Base-by-base conservation (phyloP, 495 filamentous ascomycete species). In the Aspergillus funiculosus region DNA sequence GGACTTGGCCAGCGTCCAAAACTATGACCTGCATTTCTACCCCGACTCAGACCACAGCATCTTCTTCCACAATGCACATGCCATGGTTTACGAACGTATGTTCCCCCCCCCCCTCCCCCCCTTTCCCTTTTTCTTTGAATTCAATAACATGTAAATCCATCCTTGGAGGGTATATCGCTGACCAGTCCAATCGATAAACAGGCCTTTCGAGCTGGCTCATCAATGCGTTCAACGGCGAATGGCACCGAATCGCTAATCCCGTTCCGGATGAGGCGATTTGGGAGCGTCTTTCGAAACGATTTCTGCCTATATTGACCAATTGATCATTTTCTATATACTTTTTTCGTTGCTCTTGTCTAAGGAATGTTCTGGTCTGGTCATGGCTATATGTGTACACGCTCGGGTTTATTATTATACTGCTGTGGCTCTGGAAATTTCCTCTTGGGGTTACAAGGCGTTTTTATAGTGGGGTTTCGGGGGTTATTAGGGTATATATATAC, bases 191-290 rank as follows among this genome's bases (percentile, higher is more conserved):
- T 30, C 5, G 7, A 29, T 15, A 17, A 14, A 22, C 48, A 95
- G 90, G 87, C 62, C 69, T 98, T 13, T 81, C 75, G 47, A 94
- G 84, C 63, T 98, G 92, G 90, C 78, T 98, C 42, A 75, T 95
- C 60, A 95, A 96, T 60, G 92, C 94, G 0, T 97, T 98, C 64
- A 97, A 96, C 53, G 94, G 91, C 18, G 91, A 96, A 60, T 98
- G 91, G 86, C 62, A 89, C 38, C 80, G 80, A 50, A 80, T 86
- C n/a, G 71, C 75, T 4, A 66, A 82, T 30, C 77, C 89, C 5
- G 76, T 79, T 52, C 88, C 89, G 0, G 54, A 61, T 22, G 58
- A 60, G 17, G 62, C 61, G 10, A 58, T 58, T 28, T 66, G 58
- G 60, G 47, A 39, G 13, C 45, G 48, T 18, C 15, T 58, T 35